Percentiles rank a stretch among this genome's conserved stretches.
phyloP scores from a whole-genome alignment of 2,329 filamentous ascomycete genomes.

The Fusarium sp. region DNA sequence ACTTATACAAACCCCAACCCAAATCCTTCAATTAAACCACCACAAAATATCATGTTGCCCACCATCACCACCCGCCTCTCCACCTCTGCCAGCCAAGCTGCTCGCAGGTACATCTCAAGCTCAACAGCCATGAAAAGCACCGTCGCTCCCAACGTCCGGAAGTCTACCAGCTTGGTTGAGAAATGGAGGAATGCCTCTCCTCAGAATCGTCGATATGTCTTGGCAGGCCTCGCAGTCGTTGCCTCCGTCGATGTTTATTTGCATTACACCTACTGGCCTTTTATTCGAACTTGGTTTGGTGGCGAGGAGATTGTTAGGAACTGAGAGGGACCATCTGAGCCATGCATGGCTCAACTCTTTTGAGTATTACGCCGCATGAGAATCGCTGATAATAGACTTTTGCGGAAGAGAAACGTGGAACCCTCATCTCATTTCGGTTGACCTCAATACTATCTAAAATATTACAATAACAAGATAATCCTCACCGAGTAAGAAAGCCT shows the following conservation, averaged over 20 bases:
- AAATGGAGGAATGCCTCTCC: slow-evolving; percentile 45
- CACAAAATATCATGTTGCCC: slow-evolving; percentile 30
- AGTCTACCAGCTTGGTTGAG: slow-evolving; percentile 6
- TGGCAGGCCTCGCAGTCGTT: slow-evolving; percentile 30
- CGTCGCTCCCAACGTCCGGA: neutral
- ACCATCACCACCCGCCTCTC: slow-evolving; percentile 31
- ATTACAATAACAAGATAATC: neutral
- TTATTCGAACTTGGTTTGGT: slow-evolving; percentile 19
- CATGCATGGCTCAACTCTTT: neutral
- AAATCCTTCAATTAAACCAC: neutral
- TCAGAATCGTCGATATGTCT: slow-evolving; percentile 40
- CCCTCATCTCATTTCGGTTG: neutral
- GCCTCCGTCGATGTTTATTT: slow-evolving; percentile 40
- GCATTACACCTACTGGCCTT: slow-evolving; percentile 43
- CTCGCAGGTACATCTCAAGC: slow-evolving; percentile 39
- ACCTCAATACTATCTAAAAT: neutral
- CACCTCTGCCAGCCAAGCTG: slow-evolving; percentile 12
- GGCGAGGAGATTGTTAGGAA: neutral
- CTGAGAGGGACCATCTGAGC: neutral
- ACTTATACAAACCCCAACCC: neutral
- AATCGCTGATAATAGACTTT: neutral
- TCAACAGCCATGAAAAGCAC: slow-evolving; percentile 20
- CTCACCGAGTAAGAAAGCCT: neutral
- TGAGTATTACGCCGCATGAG: too few species aligned
- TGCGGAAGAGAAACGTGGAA: neutral